Evolutionary conservation across 495 filamentous ascomycete species (phyloP), one percentile per base, ranked within the genome.

Genomic region (Penicillium daleae): DNA sequence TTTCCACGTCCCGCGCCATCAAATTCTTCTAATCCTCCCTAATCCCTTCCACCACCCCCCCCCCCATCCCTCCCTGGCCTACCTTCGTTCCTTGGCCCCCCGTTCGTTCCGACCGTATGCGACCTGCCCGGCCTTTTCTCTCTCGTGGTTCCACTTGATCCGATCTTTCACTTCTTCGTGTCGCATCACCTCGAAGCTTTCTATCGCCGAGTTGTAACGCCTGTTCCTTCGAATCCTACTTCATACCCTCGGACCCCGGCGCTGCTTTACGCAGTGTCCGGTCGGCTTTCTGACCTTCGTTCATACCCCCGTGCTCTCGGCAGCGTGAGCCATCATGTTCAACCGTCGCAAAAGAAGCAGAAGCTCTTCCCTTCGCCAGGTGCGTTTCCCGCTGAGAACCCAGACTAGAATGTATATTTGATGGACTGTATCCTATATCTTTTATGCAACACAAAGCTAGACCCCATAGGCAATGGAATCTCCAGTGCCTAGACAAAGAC

Each of bases 281-380:
- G 68, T 39, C 48, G 68, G 66, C 63, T 46, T 63, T 62, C 65
- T 55, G 57, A 60, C 61, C 31, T 55, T 46, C 37, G 17, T 40
- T 27, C 15, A 49, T 40, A n/a, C 60, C 32, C 52, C 13, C 33
- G 17, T 42, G 19, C 4, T 33, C 52, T 42, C 33, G 27, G 37
- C 53, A 59, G 60, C 26, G 27, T 55, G 37, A 70, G 63, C 63
- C 71, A 76, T 62, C 71, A 86, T 86, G 83, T 86, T 86, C 63
- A 73, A 77, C 59, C 80, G 79, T 68, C 71, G 72, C 66, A 85
- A 81, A 74, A 83, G 80, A 63, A 73, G 70, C 72, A 82, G 80
- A 60, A 73, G 70, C 73, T 74, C 80, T 40, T 77, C 75, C 24
- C 82, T 83, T 65, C 84, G 85, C 71, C 82, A 83, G 71, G 84